phyloP scores from a whole-genome alignment of 1,284 basidiomycete genomes.

The Athelia psychrophila region DNA sequence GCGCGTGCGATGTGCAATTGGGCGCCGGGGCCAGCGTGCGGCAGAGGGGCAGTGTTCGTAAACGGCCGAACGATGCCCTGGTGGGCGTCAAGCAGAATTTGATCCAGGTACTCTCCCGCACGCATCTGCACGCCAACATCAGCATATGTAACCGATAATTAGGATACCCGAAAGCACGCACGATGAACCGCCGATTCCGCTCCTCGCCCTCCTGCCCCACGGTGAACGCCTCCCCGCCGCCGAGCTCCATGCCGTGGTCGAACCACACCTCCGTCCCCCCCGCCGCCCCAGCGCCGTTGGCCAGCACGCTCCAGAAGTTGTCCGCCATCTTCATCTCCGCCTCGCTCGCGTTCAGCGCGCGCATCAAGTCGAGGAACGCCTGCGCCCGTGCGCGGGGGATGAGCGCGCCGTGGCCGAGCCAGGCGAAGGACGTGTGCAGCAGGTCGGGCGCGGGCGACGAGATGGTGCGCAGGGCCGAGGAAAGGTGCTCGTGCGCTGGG shows the following conservation, averaged over 20 bases:
- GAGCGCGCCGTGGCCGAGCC: conserved; percentile 65
- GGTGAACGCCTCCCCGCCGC: conserved; percentile 61
- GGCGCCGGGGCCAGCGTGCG: conserved; percentile 2
- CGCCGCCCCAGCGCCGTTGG: conserved; percentile 45
- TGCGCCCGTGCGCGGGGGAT: conserved; percentile 39
- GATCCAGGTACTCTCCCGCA: conserved; percentile 39
- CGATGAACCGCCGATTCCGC: conserved; percentile 57
- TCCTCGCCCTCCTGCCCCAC: conserved; percentile 54
- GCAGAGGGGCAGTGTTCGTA: conserved; percentile 1
- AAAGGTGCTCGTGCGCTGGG: conserved; percentile 60
- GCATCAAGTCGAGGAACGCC: conserved; percentile 49
- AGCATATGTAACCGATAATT: neutral
- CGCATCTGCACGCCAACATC: conserved; percentile 25
- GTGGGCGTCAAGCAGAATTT: conserved; percentile 15
- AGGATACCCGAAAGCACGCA: conserved; percentile 29
- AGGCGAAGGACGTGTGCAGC: conserved; percentile 59
- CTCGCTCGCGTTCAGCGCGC: conserved; percentile 37
- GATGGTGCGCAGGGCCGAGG: conserved; percentile 39
- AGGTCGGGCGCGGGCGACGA: conserved; percentile 16
- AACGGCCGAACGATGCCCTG: neutral
- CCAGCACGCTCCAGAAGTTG: conserved; percentile 64
- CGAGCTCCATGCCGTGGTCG: conserved; percentile 58
- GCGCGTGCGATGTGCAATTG: conserved; percentile 26
- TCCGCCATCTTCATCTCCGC: conserved; percentile 66
- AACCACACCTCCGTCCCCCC: conserved; percentile 50